A percentile compares a stretch with the other conserved stretches of the same genome.
Evolutionary conservation across 805 yeast species (phyloP).

Genomic region (Starmerella kuoi): DNA sequence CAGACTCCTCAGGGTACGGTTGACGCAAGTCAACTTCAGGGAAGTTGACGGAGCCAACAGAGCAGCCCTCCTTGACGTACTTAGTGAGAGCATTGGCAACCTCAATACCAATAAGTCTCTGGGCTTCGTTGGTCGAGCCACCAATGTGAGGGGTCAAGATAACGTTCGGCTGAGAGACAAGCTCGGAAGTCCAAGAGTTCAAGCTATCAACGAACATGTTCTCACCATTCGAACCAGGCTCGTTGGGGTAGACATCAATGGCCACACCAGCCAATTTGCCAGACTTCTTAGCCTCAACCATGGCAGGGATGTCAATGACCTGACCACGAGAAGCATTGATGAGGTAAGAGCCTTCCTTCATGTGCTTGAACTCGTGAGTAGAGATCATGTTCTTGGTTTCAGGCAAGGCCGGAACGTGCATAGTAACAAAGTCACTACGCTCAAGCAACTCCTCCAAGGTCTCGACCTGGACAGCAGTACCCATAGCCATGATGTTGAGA

Average conservation of each 20-base stretch:
- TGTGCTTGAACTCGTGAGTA: constrained; percentile 81
- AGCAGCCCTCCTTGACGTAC: constrained; percentile 91
- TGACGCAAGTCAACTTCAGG: constrained; percentile 93
- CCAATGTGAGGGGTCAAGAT: constrained; percentile 96
- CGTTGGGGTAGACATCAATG: constrained; percentile 88
- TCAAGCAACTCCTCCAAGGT: constrained; percentile 71
- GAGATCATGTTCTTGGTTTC: constrained; percentile 87
- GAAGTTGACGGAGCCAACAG: constrained; percentile 94
- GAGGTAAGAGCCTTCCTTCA: constrained; percentile 91
- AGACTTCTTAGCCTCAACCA: constrained; percentile 77
- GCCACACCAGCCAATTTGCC: constrained; percentile 97
- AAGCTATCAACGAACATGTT: constrained; percentile 58
- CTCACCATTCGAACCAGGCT: constrained; percentile 94
- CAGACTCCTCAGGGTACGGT: constrained; percentile 72
- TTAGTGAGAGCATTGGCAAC: constrained; percentile 76
- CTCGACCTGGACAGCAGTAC: constrained; percentile 87
- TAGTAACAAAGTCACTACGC: constrained; percentile 75
- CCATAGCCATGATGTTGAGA: constrained; percentile 85
- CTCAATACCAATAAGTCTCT: constrained; percentile 92
- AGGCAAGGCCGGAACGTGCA: constrained; percentile 88
- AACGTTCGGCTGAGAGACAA: constrained; percentile 70
- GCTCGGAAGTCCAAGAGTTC: constrained; percentile 74
- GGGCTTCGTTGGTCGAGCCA: constrained; percentile 99
- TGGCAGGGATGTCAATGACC: constrained; percentile 90
- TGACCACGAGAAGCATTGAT: constrained; percentile 97